Percentiles rank a stretch among this genome's conserved stretches.
Evolutionary conservation across 139 green algal species (phyloP).

Genomic region (Picocystis salinarum): DNA sequence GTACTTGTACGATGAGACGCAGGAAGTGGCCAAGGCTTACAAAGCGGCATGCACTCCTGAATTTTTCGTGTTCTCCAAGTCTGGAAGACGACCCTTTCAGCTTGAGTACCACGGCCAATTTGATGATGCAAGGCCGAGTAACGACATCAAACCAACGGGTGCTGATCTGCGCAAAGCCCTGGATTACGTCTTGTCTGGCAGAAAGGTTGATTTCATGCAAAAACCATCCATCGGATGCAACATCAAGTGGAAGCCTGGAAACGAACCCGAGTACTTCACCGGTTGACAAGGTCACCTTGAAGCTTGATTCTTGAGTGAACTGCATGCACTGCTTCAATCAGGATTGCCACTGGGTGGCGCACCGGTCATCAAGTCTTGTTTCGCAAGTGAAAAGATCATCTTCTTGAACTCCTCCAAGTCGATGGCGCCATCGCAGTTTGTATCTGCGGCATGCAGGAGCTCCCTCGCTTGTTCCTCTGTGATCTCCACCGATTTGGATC

Average conservation of each 20-base stretch:
- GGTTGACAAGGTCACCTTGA: too few species aligned
- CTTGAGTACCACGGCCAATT: constrained; percentile 67
- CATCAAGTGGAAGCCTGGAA: constrained; percentile 37
- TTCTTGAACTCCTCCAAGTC: too few species aligned
- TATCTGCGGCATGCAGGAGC: too few species aligned
- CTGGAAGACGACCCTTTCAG: constrained; percentile 19
- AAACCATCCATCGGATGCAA: constrained; percentile 36
- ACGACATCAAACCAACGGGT: neutral
- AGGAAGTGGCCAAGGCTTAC: constrained; percentile 67
- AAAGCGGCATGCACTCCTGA: constrained; percentile 55
- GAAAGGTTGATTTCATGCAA: too few species aligned
- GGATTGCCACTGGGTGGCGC: too few species aligned
- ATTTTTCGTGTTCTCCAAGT: constrained; percentile 53
- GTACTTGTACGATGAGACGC: constrained; percentile 45
- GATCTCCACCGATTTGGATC: too few species aligned
- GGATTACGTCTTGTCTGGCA: constrained; percentile 28
- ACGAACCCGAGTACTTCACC: constrained; percentile 19
- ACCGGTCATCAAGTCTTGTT: too few species aligned
- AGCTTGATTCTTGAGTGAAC: too few species aligned
- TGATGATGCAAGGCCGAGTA: constrained; percentile 32
- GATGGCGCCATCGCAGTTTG: too few species aligned
- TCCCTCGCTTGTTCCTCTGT: too few species aligned
- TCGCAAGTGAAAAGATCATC: too few species aligned
- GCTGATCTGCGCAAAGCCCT: constrained; percentile 33
- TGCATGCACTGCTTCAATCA: too few species aligned